A percentile compares a stretch with the other conserved stretches of the same genome.
Conservation (phyloP, 2,329 filamentous ascomycete genomes). For the Apiospora koreana region DNA sequence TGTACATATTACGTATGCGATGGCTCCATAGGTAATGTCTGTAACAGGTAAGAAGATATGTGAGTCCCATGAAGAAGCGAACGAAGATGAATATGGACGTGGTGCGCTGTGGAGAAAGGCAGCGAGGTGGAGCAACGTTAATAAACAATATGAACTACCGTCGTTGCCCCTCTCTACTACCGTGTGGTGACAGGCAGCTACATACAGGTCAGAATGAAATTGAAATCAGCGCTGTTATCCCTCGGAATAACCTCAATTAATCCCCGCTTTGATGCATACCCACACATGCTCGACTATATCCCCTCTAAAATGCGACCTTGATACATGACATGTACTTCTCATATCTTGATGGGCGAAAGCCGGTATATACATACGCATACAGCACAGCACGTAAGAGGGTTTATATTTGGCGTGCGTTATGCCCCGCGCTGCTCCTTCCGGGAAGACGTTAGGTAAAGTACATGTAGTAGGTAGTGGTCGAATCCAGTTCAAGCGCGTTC, state of each 20-base stretch:
- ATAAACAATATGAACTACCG: not conserved
- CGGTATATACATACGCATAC: no score
- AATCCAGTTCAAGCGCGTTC: not conserved
- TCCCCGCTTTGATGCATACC: slow-evolving; percentile 1
- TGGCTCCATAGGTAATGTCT: not conserved
- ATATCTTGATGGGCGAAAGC: no score
- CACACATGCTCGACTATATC: not conserved
- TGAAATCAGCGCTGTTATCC: not conserved
- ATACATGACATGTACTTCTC: no score
- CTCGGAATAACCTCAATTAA: slow-evolving; percentile 4
- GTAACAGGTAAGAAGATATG: not conserved
- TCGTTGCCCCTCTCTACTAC: not conserved
- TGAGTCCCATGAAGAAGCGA: not conserved
- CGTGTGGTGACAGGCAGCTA: not conserved
- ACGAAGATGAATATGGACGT: not conserved
- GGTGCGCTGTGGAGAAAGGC: not conserved
- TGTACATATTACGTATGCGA: not conserved
- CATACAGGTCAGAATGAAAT: not conserved
- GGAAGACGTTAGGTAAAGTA: not conserved
- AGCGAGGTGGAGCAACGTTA: not conserved
- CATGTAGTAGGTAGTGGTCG: not conserved
- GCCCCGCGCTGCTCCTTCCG: not conserved
- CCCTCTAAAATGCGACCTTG: no score
- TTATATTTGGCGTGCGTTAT: not conserved
- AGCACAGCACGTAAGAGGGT: not conserved